These are phyloP conservation scores for Cercospora sp. DNA, from an alignment of 2,329 filamentous ascomycete species.

Conservation along the genomic window DNA sequence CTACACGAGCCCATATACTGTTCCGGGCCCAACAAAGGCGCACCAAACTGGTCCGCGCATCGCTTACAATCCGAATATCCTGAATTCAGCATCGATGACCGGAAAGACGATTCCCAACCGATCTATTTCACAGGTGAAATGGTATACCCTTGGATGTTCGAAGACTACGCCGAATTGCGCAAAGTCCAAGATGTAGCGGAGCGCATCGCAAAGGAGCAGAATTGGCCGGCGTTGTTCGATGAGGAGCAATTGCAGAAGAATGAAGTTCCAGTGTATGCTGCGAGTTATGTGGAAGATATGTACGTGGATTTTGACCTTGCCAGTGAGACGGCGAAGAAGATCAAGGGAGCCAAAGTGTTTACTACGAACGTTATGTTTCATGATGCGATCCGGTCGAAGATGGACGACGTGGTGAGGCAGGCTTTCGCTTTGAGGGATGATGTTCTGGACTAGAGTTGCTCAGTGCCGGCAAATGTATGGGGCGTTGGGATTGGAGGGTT, in stretches of 20 bases:
- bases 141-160: slow-evolving; percentile 84
- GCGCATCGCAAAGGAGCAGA: slow-evolving; percentile 64
- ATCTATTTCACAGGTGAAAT: slow-evolving; percentile 90
- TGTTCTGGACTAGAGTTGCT: slow-evolving; percentile 52
- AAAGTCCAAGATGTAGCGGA: slow-evolving; percentile 68
- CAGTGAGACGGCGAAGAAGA: slow-evolving; percentile 69
- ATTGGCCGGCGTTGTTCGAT: slow-evolving; percentile 80
- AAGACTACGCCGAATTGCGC: slow-evolving; percentile 74
- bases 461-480: background rate
- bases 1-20: slow-evolving; percentile 89
- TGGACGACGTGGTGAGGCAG: slow-evolving; percentile 73
- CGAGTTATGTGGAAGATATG: slow-evolving; percentile 84
- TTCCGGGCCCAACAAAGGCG: slow-evolving; percentile 52
- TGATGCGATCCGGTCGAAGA: slow-evolving; percentile 71
- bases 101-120: slow-evolving; percentile 46
- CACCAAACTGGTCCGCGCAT: slow-evolving; percentile 74
- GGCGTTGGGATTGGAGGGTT: background rate
- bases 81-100: slow-evolving; percentile 49
- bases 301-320: slow-evolving; percentile 81
- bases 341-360: slow-evolving; percentile 76
- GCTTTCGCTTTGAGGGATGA: slow-evolving; percentile 77
- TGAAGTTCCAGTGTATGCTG: slow-evolving; percentile 81
- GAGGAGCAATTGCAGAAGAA: slow-evolving; percentile 71
- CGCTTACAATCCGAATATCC: slow-evolving; percentile 57
- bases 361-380: slow-evolving; percentile 88